phyloP scores from a whole-genome alignment of 2,329 filamentous ascomycete genomes.

The Talaromyces marneffei region DNA sequence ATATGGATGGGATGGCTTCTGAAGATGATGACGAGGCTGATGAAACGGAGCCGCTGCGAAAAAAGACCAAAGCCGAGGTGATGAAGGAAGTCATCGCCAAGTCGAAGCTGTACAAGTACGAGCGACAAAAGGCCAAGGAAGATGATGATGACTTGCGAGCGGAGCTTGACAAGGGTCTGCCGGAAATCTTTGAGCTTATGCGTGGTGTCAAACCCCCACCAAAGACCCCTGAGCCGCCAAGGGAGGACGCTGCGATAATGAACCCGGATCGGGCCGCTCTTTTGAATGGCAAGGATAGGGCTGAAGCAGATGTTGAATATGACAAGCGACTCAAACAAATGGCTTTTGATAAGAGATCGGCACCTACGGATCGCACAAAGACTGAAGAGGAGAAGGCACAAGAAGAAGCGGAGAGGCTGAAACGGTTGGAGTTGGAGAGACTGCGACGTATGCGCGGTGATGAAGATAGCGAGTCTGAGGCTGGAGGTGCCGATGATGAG shows the following conservation, averaged over 20 bases:
- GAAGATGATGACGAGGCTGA: conserved; percentile 48
- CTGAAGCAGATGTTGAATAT: conserved; percentile 76
- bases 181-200: conserved; percentile 68
- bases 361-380: conserved; percentile 82
- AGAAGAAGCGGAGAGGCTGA: conserved; percentile 70
- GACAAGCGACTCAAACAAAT: conserved; percentile 77
- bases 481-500: conserved; percentile 30
- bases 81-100: conserved; percentile 98
- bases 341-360: conserved; percentile 74
- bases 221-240: conserved; percentile 39
- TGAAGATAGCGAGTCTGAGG: conserved; percentile 52
- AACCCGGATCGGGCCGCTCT: conserved; percentile 60
- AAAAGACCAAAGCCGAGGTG: conserved; percentile 93
- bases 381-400: conserved; percentile 79
- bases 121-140: conserved; percentile 86
- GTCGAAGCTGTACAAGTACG: conserved; percentile 91
- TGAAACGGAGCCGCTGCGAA: conserved; percentile 65
- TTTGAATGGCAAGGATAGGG: conserved; percentile 55
- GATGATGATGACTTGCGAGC: conserved; percentile 83
- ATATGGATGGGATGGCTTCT: conserved; percentile 34
- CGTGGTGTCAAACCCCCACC: conserved; percentile 51
- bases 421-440: conserved; percentile 76
- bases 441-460: conserved; percentile 83
- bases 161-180: conserved; percentile 77
- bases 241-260: conserved; percentile 46